phyloP scores from a whole-genome alignment of 352 stramenopile species.

The Thraustochytrium striatum region DNA sequence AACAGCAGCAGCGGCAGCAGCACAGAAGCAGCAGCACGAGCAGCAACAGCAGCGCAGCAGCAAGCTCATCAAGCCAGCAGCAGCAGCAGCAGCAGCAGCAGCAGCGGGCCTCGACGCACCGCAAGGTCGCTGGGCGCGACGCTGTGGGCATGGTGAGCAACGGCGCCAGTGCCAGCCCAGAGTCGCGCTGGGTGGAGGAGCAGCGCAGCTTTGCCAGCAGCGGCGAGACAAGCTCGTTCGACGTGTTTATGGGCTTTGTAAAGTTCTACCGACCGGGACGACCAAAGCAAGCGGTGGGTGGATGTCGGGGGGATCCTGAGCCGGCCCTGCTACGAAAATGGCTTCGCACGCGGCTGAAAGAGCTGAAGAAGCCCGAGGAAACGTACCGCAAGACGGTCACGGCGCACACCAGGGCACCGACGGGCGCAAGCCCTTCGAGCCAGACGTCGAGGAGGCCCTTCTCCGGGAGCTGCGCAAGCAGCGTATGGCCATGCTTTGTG shows the following conservation, averaged over 20 bases:
- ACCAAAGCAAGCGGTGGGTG: no score
- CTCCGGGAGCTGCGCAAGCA: constrained; percentile 15
- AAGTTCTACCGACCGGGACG: no score
- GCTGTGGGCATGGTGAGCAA: no score
- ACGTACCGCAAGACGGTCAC: constrained; percentile 47
- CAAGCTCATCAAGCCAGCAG: neutral
- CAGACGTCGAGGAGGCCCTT: constrained; percentile 14
- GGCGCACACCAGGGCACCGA: constrained; percentile 29
- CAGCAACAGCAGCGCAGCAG: neutral
- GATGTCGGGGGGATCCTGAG: no score
- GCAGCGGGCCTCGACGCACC: neutral
- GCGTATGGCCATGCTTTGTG: constrained; percentile 39
- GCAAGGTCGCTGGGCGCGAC: no score
- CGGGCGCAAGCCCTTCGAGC: constrained; percentile 34
- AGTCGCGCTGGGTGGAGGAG: no score
- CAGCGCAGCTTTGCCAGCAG: no score
- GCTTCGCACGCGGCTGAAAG: neutral
- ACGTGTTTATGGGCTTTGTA: constrained; percentile 36
- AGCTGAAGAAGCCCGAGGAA: constrained; percentile 39
- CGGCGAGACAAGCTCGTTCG: constrained; percentile 38
- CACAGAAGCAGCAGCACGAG: neutral
- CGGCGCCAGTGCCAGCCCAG: no score
- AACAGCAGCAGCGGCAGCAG: neutral
- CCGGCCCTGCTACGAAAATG: constrained; percentile 44
- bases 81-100: neutral